Evolutionary conservation across 192 early-diverging fungal species (phyloP), one percentile per base, ranked within the genome.

Genomic region (Linnemannia hyalina): DNA sequence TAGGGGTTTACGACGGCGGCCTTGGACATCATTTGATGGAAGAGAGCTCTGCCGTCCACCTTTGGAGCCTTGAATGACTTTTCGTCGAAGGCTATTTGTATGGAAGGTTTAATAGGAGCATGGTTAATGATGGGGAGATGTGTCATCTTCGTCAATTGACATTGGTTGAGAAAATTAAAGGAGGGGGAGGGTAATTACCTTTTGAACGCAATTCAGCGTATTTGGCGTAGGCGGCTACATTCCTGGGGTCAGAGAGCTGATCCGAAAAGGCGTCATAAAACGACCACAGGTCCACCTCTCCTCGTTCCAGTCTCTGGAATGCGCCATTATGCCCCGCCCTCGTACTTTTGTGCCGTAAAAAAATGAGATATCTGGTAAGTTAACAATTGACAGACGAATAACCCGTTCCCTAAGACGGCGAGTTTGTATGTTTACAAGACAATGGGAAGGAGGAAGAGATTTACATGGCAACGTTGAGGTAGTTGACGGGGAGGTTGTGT

Each of bases 391-490:
- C 4, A 70, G 11, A 26, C 2, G 6, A 32, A 60, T 42, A 32
- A 0, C 42, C 44, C 11, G 36, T n/a, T 72, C 47, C 15, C 32
- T 18, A 23, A 52, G 68, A 4, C 38, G 18, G 26, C 32, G 6
- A 38, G 20, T 22, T 38, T 40, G 16, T 44, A 32, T 57, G 9
- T 23, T 10, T 23, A 6, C 4, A 26, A 10, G 6, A 23, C 7
- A 10, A 57, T 2, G 55, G 15, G 11, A 11, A 1, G 29, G 8
- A 65, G 13, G 22, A 49, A 26, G 49, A n/a, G 26, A 16, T 80
- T 75, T 90, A 91, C 92, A 97, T 95, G 74, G 94, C 92, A 10
- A 96, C 92, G 85, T 97, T 97, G 80, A 97, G 90, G 85, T 96
- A 97, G 90, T 97, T 95, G 73, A 83, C 80, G 4, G 96, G 96